Conservation (phyloP, 495 filamentous ascomycete genomes). For the Aspergillus asperescens region DNA sequence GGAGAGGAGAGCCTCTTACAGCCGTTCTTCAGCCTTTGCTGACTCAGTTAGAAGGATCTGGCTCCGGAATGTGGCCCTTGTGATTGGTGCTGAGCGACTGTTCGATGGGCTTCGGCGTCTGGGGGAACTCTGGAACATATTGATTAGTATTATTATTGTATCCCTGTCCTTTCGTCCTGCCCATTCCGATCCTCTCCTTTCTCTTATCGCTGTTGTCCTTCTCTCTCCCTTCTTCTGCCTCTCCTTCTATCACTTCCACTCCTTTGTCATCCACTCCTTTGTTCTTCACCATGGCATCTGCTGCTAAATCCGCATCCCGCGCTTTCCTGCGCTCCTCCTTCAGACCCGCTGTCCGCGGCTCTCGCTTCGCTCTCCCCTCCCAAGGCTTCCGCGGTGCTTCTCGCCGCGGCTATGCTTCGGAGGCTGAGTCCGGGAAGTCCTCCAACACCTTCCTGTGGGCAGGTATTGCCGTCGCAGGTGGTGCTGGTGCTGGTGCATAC, state of each 20-base stretch:
- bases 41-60: slow-evolving; percentile 20
- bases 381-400: slow-evolving; percentile 59
- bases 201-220: slow-evolving; percentile 7
- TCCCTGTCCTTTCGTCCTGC: slow-evolving; percentile 15
- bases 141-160: slow-evolving; percentile 1
- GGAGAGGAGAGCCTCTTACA: slow-evolving; percentile 1
- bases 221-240: slow-evolving; percentile 4
- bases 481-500: slow-evolving; percentile 66
- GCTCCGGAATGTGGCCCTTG: slow-evolving; percentile 13
- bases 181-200: slow-evolving; percentile 2
- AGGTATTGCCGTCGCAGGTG: slow-evolving; percentile 56
- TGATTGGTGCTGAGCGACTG: slow-evolving; percentile 19
- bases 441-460: slow-evolving; percentile 46
- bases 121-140: slow-evolving; percentile 5
- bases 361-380: slow-evolving; percentile 55
- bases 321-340: slow-evolving; percentile 48
- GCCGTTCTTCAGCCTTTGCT: slow-evolving; percentile 12
- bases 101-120: slow-evolving; percentile 14
- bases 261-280: slow-evolving; percentile 14
- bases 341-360: slow-evolving; percentile 46
- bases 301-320: slow-evolving; percentile 48
- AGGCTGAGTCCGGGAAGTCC: slow-evolving; percentile 50
- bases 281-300: slow-evolving; percentile 53
- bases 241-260: not conserved
- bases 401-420: slow-evolving; percentile 73